phyloP scores from a whole-genome alignment of 2,329 filamentous ascomycete species.

The Chrysoporthe puriensis region DNA sequence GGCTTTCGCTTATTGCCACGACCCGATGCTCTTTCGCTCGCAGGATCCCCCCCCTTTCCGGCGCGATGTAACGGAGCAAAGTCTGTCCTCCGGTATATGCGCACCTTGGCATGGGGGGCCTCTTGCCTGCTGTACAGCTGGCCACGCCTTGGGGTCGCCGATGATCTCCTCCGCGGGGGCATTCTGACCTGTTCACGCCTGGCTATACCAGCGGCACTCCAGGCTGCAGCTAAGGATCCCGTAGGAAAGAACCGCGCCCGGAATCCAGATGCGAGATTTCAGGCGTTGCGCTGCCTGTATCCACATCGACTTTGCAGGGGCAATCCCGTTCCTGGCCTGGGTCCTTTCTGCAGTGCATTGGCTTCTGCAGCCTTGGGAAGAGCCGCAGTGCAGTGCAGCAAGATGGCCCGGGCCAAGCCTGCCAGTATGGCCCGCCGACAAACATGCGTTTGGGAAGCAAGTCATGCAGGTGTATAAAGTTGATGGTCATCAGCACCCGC shows the following conservation, averaged over 20 bases:
- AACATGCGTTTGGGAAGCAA: conserved; percentile 21
- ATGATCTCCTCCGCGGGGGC: background rate
- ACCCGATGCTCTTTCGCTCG: background rate
- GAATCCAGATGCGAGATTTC: conserved; percentile 25
- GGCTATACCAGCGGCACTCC: background rate
- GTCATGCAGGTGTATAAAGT: conserved; percentile 21
- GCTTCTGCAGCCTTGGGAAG: conserved; percentile 27
- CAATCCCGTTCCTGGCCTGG: conserved; percentile 10
- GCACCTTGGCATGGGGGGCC: background rate
- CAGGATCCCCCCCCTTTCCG: conserved; percentile 8
- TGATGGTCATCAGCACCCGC: conserved; percentile 12
- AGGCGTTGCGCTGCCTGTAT: conserved; percentile 13
- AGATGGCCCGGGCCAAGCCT: conserved; percentile 22
- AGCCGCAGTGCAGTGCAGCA: conserved; percentile 26
- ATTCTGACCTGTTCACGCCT: background rate
- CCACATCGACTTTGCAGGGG: conserved; percentile 18
- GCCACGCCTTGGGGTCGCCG: background rate
- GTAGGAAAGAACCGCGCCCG: background rate
- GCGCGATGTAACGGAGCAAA: conserved; percentile 16
- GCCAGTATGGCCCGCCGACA: conserved; percentile 4
- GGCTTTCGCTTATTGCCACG: conserved; percentile 19
- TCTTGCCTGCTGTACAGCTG: background rate
- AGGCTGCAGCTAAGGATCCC: background rate
- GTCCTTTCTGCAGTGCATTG: conserved; percentile 25
- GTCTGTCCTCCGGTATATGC: background rate